Percentiles rank a stretch among this genome's conserved stretches.
Evolutionary conservation across 257 asterid species (phyloP).

Genomic region (Capsicum pubescens): DNA sequence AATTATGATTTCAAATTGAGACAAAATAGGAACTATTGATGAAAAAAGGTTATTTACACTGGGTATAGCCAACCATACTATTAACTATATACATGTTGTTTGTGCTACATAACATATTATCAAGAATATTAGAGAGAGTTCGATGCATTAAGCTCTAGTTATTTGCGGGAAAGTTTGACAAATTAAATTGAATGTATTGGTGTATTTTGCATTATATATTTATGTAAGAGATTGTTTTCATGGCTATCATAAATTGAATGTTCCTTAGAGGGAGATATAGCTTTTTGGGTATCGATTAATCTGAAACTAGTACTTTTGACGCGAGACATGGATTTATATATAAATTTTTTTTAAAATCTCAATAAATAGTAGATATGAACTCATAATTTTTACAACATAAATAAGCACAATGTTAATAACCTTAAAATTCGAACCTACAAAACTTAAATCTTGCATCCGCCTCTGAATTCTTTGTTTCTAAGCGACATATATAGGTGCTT

Average conservation of each 20-base stretch:
- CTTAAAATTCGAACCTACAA: background rate
- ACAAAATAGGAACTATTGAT: conserved; percentile 3
- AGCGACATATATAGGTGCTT: background rate
- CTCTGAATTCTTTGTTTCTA: background rate
- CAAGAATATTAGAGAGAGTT: background rate
- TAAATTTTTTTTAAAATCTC: background rate
- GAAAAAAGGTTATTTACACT: background rate
- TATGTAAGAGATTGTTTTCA: background rate
- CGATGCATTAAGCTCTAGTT: background rate
- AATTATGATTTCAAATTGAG: background rate
- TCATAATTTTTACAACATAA: background rate
- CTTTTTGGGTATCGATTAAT: background rate
- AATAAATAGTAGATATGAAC: background rate
- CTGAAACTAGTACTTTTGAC: background rate
- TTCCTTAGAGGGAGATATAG: background rate
- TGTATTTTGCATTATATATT: background rate
- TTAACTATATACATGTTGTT: no score
- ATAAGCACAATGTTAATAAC: background rate
- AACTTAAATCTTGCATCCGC: background rate
- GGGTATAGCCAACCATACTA: background rate
- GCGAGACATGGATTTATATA: background rate
- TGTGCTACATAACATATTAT: background rate
- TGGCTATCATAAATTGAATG: background rate
- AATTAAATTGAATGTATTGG: background rate
- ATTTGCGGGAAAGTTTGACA: background rate